Percentiles rank a stretch among this genome's conserved stretches.
Conservation (phyloP, 2,329 filamentous ascomycete genomes). For the Beauveria sp. region DNA sequence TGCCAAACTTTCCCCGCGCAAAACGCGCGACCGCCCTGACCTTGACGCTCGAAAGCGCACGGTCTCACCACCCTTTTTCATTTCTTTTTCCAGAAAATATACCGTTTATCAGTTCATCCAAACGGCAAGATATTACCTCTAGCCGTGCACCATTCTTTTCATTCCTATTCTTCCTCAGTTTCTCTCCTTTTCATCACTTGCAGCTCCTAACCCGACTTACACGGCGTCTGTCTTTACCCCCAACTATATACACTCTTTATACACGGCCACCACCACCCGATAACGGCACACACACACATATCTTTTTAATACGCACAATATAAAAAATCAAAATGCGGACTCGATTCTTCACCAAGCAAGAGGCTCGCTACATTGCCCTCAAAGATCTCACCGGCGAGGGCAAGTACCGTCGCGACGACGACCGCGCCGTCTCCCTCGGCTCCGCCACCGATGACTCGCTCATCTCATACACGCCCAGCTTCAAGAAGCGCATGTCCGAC, state of each 20-base stretch:
- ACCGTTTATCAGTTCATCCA: too few species aligned
- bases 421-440: background rate
- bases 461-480: background rate
- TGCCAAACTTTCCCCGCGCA: background rate
- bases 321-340: background rate
- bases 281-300: background rate
- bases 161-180: background rate
- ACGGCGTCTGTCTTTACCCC: too few species aligned
- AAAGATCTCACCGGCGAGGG: conserved; percentile 3
- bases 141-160: background rate
- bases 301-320: background rate
- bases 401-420: background rate
- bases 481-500: conserved; percentile 8
- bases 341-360: background rate
- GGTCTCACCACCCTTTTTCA: background rate
- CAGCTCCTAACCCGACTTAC: too few species aligned
- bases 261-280: background rate
- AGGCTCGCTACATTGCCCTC: conserved; percentile 7
- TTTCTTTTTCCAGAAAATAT: background rate
- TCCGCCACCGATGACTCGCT: background rate
- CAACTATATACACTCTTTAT: too few species aligned
- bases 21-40: background rate
- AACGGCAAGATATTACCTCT: too few species aligned
- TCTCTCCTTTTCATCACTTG: background rate
- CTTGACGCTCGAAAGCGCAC: background rate